Conservation (phyloP, 805 yeast species). For the Hermanozyma aechmeae region DNA sequence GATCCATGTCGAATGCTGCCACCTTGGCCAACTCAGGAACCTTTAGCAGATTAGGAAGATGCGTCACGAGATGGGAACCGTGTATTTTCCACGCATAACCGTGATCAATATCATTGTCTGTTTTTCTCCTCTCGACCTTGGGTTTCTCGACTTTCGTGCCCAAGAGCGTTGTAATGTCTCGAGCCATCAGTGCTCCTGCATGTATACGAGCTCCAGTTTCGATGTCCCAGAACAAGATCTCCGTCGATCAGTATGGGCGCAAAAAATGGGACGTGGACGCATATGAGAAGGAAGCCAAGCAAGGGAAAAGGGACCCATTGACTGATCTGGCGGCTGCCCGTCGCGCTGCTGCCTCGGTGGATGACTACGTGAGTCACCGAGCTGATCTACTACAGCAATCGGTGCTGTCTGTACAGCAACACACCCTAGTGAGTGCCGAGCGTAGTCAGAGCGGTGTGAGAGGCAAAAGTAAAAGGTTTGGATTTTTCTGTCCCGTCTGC, state of each 20-base stretch:
- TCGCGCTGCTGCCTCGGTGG: too few species aligned
- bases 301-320: constrained; percentile 9
- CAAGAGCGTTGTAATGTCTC: too few species aligned
- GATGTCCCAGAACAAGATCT: constrained; percentile 16
- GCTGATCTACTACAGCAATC: constrained; percentile 20
- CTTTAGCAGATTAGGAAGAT: constrained; percentile 18
- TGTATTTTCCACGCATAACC: constrained; percentile 22
- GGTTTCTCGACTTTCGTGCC: too few species aligned
- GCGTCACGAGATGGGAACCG: constrained; percentile 36
- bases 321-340: too few species aligned
- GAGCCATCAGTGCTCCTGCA: too few species aligned
- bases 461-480: constrained; percentile 53
- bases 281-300: constrained; percentile 41
- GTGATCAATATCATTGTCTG: too few species aligned
- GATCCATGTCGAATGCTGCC: constrained; percentile 82
- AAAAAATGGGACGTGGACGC: constrained; percentile 67
- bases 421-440: constrained; percentile 22
- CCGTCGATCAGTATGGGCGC: constrained; percentile 48
- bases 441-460: constrained; percentile 6
- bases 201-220: too few species aligned
- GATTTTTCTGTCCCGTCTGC: constrained; percentile 80
- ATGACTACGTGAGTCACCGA: too few species aligned
- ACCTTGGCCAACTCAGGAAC: constrained; percentile 18
- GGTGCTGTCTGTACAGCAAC: constrained; percentile 23
- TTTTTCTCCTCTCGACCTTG: neutral